Evolutionary conservation across 164 flowering plant genomes (phyloP).

Genomic region (grape (Vitis vinifera)): DNA sequence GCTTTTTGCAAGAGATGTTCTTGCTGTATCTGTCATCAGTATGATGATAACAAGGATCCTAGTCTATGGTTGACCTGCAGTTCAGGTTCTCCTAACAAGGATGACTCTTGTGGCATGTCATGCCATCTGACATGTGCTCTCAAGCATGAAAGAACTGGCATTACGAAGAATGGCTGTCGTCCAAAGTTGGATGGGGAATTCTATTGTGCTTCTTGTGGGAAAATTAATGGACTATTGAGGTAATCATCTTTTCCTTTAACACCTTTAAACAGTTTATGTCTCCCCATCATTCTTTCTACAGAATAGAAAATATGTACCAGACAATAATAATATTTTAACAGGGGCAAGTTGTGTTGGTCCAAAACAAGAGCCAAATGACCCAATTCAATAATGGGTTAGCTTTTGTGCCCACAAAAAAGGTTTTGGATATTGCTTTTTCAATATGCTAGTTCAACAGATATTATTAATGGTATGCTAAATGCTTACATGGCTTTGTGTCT

Average conservation of each 20-base stretch:
- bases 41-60: conserved; percentile 62
- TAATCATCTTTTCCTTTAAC: conserved; percentile 13
- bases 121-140: conserved; percentile 52
- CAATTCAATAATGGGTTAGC: no score
- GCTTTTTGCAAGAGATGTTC: conserved; percentile 57
- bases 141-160: conserved; percentile 33
- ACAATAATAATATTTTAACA: no score
- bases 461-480: no score
- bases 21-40: conserved; percentile 49
- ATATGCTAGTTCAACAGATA: no score
- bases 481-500: no score
- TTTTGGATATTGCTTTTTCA: no score
- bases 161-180: conserved; percentile 16
- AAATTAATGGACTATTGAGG: conserved; percentile 35
- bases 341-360: no score
- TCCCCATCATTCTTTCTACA: no score
- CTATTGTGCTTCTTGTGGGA: conserved; percentile 45
- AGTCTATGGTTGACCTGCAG: conserved; percentile 54
- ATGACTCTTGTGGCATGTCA: conserved; percentile 45
- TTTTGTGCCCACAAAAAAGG: no score
- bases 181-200: conserved; percentile 42
- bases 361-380: no score
- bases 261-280: background rate
- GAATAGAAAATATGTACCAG: no score
- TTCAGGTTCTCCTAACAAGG: conserved; percentile 23